Conservation (phyloP, 139 green algal species). For the Limnomonas spitsbergensis region DNA sequence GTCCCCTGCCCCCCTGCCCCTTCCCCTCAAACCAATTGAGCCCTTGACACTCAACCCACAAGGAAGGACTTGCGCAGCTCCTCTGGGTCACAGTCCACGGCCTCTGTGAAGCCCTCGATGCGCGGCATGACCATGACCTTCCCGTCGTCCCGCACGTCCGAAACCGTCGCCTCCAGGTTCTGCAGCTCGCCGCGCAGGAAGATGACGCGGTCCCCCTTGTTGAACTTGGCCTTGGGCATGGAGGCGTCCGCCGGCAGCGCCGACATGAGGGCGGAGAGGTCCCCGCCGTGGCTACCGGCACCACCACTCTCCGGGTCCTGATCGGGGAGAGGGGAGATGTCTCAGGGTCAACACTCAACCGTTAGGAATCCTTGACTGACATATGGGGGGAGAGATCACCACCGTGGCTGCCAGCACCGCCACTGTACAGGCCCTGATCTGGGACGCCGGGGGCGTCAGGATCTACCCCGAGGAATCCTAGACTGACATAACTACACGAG, state of each 20-base stretch:
- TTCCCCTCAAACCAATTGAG: no score
- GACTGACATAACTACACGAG: no score
- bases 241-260: constrained; percentile 21
- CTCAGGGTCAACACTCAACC: no score
- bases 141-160: constrained; percentile 57
- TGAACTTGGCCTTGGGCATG: constrained; percentile 26
- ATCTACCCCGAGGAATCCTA: no score
- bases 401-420: no score
- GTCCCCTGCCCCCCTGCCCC: constrained; percentile 43
- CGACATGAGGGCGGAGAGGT: constrained; percentile 35
- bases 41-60: no score
- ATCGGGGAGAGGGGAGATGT: no score
- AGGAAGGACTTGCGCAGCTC: constrained; percentile 78
- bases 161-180: constrained; percentile 68
- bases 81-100: constrained; percentile 54
- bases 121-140: constrained; percentile 62
- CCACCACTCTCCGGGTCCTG: background rate
- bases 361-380: no score
- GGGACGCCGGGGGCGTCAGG: no score
- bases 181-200: constrained; percentile 80
- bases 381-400: no score
- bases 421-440: no score
- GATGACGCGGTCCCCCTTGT: constrained; percentile 50
- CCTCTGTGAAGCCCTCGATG: constrained; percentile 49
- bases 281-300: background rate